Evolutionary conservation across 1,139 yeast genomes (phyloP), one percentile per base, ranked within the genome.

Genomic region (Candida sanyaensis): DNA sequence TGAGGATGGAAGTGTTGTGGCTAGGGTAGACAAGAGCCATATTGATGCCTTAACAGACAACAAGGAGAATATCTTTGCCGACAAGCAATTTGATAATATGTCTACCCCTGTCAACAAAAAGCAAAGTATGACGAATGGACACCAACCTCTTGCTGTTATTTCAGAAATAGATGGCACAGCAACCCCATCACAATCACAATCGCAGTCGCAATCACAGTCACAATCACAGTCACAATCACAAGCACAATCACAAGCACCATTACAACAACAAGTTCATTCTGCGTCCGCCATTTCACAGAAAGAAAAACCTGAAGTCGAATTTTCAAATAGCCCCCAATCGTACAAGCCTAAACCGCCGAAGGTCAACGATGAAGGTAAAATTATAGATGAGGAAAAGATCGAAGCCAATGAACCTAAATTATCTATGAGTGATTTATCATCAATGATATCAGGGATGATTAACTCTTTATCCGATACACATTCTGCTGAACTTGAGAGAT

Each of bases 381-480:
- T 73, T 2, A 48, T 65, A 7, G 46, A 38, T 4, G 21, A 30
- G 11, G 57, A 51, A 33, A 41, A 42, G 4, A 48, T 45, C 9
- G 44, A 37, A 11, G 44, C 39, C 17, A 40, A 41, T 6, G 34
- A 42, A 21, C 48, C 49, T 23, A 61, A 57, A 41, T 55, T 71
- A 40, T 70, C 68, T 27, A 60, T 68, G 58, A 47, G 55, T 17
- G 78, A 73, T 52, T 60, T 72, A 39, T 62, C 73, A 27, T 59
- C 69, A 0, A 71, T 73, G 76, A 53, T 73, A n/a, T 53, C 59
- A 23, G 68, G 73, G 5, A 68, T 77, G 77, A 62, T 80, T 33
- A 67, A 69, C 43, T 72, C 81, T 0, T 68, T 81, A 39, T 66
- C 79, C 8, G 72, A 68, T 41, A 68, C 78, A 1, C 78, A 77